phyloP scores from a whole-genome alignment of 2,329 filamentous ascomycete genomes.

The Ambrosiella cleistominuta region DNA sequence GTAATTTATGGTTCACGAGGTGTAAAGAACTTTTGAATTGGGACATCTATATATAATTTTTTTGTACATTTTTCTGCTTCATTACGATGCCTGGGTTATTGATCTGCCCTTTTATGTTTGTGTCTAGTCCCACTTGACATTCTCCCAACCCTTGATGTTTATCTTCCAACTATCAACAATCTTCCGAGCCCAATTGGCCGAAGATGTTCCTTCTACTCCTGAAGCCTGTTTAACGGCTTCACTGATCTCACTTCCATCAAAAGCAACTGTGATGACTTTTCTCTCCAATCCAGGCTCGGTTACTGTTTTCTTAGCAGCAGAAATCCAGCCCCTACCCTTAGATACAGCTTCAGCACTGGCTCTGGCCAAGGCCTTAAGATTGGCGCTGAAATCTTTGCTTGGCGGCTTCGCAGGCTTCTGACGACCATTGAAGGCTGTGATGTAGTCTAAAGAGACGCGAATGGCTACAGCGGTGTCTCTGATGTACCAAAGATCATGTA shows the following conservation, averaged over 20 bases:
- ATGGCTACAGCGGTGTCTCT: slow-evolving; percentile 23
- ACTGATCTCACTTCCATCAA: slow-evolving; percentile 67
- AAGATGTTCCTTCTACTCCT: slow-evolving; percentile 67
- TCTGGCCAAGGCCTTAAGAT: slow-evolving; percentile 20
- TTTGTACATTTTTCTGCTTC: background rate
- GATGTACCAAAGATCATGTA: slow-evolving; percentile 23
- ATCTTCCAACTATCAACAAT: slow-evolving; percentile 16
- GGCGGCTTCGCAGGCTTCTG: slow-evolving; percentile 24
- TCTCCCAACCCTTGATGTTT: slow-evolving; percentile 17
- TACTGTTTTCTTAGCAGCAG: slow-evolving; percentile 19
- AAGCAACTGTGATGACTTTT: slow-evolving; percentile 18
- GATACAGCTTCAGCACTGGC: slow-evolving; percentile 19
- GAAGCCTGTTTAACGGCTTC: slow-evolving; percentile 56
- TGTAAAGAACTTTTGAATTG: too few species aligned
- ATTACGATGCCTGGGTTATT: background rate
- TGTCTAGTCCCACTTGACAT: slow-evolving; percentile 16
- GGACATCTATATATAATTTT: too few species aligned
- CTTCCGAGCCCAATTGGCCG: slow-evolving; percentile 20
- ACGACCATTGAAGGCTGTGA: slow-evolving; percentile 22
- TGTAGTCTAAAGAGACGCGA: slow-evolving; percentile 20
- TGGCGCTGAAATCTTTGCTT: slow-evolving; percentile 22
- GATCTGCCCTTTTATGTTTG: background rate
- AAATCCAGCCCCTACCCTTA: slow-evolving; percentile 19
- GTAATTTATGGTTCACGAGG: background rate
- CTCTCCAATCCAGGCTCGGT: slow-evolving; percentile 17